phyloP scores from a whole-genome alignment of 2,329 filamentous ascomycete genomes.

The Botrytis paeoniae region DNA sequence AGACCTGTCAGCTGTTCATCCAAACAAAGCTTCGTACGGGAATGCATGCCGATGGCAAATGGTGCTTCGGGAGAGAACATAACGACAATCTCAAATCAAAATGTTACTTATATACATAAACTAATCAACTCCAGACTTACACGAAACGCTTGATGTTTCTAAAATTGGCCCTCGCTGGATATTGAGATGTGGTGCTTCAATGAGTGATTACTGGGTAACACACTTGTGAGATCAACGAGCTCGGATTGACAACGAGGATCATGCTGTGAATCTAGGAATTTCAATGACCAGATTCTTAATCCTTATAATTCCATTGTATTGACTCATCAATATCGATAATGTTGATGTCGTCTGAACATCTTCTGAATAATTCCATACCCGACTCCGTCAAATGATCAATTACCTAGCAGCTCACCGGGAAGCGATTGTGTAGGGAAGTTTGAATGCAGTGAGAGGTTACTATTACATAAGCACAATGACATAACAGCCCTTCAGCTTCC shows the following conservation, averaged over 20 bases:
- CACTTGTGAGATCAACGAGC: neutral
- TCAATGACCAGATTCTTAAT: neutral
- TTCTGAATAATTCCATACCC: neutral
- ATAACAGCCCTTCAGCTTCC: neutral
- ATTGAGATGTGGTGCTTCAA: neutral
- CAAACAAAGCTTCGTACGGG: no score
- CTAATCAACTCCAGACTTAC: no score
- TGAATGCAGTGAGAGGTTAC: neutral
- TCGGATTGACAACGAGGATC: neutral
- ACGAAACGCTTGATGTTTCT: no score
- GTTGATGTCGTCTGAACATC: no score
- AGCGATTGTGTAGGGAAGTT: neutral
- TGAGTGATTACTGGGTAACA: neutral
- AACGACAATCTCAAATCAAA: no score
- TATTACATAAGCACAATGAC: conserved; percentile 8
- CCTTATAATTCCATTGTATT: neutral
- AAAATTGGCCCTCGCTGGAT: neutral
- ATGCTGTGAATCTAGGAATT: neutral
- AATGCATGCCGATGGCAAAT: no score
- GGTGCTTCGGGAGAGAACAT: no score
- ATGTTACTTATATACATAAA: no score
- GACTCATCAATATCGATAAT: neutral
- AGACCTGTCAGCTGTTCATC: no score
- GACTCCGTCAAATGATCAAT: neutral
- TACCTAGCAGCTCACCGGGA: neutral